Base-by-base conservation (phyloP, 345 rosid genomes). In the Gossypium arboreum region DNA sequence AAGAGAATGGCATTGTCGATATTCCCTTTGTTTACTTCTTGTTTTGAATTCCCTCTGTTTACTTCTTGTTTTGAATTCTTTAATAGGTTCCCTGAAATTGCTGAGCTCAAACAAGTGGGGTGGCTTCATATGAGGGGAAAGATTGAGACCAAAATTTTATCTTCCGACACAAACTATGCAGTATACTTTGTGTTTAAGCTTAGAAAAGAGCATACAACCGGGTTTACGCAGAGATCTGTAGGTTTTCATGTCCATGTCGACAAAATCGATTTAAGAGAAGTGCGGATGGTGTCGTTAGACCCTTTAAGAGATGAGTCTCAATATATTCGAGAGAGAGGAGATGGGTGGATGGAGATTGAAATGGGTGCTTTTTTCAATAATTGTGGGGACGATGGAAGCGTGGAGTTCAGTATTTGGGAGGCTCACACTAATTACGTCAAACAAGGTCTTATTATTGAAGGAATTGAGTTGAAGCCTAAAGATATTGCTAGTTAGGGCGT, bases 391-490 rank as follows among this genome's bases (percentile, higher is more conserved):
- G 71, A 73, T 66, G 81, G 80, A 15, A 29, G 34, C 2, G 17
- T 82, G 16, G 44, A 67, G 10, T 78, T 66, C 67, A 54, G 64
- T 41, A 80, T 82, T 66, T 56, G 73, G 2, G 72, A 68, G 7
- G 63, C 76, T 50, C 15, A 65, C 13, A 54, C 12, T 48, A 67
- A 2, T 50, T 24, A 7, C 13, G 9, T 9, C 9, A 76, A 83
- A 56, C 7, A 15, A 4, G 83, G 86, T 9, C 83, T 87, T n/a
- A 51, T 81, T 5, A 57, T 84, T 41, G 60, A 83, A 74, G 87
- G 87, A 24, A 71, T 83, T 7, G 88, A 85, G 77, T 43, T 83
- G 20, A 80, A 87, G 74, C 91, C 88, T 15, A 73, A 76, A 41
- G 45, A 29, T 13, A 12, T 22, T 4, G 29, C 10, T 47, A 16